These are phyloP conservation scores for Clarireedia sp. DNA, from an alignment of 2,329 filamentous ascomycete species.

Conservation along the genomic window DNA sequence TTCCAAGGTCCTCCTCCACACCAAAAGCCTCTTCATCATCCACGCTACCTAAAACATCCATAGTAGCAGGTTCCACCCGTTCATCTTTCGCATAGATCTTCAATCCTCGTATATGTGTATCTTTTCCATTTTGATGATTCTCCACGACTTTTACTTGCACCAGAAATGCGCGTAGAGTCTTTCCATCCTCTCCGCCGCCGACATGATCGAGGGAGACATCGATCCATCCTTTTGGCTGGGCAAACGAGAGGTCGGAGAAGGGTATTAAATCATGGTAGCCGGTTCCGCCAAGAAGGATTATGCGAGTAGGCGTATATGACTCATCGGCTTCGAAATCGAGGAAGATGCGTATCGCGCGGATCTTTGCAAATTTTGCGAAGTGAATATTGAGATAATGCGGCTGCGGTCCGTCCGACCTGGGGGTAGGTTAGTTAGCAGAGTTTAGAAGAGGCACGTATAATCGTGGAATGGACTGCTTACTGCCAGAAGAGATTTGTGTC, in stretches of 20 bases:
- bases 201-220: conserved; percentile 66
- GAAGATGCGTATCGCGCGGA: conserved; percentile 70
- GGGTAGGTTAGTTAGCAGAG: neutral
- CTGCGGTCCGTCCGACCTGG: conserved; percentile 72
- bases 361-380: conserved; percentile 75
- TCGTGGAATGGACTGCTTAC: conserved; percentile 34
- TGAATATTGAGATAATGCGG: conserved; percentile 77
- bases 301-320: conserved; percentile 91
- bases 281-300: conserved; percentile 81
- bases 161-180: conserved; percentile 78
- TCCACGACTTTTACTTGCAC: conserved; percentile 86
- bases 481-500: conserved; percentile 73
- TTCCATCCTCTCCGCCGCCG: conserved; percentile 50
- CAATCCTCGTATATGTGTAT: conserved; percentile 91
- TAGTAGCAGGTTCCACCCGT: conserved; percentile 15
- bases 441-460: neutral
- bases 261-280: conserved; percentile 86
- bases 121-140: conserved; percentile 98
- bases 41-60: conserved; percentile 12
- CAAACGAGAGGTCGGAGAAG: conserved; percentile 72
- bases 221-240: conserved; percentile 81
- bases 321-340: conserved; percentile 92
- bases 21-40: conserved; percentile 9
- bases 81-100: conserved; percentile 61
- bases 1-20: conserved; percentile 8